Base-by-base conservation (phyloP, 2,329 filamentous ascomycete genomes). In the Paradendryphiella salina region DNA sequence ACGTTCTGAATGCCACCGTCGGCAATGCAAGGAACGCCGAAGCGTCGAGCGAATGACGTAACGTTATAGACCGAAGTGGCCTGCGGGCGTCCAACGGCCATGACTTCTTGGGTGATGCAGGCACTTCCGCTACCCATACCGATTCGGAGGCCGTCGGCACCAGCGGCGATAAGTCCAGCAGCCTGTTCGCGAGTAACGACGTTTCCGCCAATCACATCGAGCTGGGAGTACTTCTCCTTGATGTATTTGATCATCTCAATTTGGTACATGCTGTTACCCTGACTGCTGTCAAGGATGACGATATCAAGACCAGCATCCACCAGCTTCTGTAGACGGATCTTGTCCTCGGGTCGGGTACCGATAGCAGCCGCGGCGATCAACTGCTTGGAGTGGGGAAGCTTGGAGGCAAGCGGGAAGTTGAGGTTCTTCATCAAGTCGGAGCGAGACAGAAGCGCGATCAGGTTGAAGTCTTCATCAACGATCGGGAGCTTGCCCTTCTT, bases 401-500 rank as follows among this genome's bases (percentile, higher is more conserved):
- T 99, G 46, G 94, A 97, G 39, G 94, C 92, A 56, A 96, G 83
- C 29, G 94, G 94, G 78, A 95, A 99, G 79, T 97, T 87, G 57
- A 96, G 84, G 80, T 99, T 99, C 84, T 99, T 99, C 81, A 92
- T 96, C 77, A 99, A 79, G 77, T 99, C 94, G 66, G 92, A 96
- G 66, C 73, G 73, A 23, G 73, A 75, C 34, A 75, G 58, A 21
- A 75, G 64, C 9, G 73, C 69, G 45, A 74, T 85, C 40, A 96
- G 83, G 79, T 96, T 95, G 71, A 86, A 87, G 43, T 86, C 78
- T 69, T 85, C 80, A 76, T 96, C 92, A 41, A 96, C 86, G 56
- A 96, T 96, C 55, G 92, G 92, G 52, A 96, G 85, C 81, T 96
- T 96, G 77, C 94, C 94, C 83, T 99, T 99, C 85, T 96, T 96